Evolutionary conservation across 2,329 filamentous ascomycete species (phyloP), one percentile per base, ranked within the genome.

Genomic region (Neofusicoccum parvum): DNA sequence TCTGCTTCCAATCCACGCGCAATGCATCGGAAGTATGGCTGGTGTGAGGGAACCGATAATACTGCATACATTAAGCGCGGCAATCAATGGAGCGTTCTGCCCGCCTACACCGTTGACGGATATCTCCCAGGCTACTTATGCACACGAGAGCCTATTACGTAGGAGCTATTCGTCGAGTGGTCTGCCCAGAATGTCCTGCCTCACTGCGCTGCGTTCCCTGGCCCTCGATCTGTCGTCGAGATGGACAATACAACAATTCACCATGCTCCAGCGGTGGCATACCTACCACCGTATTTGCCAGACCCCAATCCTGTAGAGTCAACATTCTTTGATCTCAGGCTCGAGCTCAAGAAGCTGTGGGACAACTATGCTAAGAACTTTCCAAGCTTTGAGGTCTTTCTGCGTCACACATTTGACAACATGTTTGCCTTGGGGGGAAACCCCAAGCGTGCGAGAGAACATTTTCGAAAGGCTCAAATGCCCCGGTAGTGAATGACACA

Each of bases 231-330:
- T 5, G 45, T 67, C 17, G 27, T 65, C 11, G 43, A 62, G 20
- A 58, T 67, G 34, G 65, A 65, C 49, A 63, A 67, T 37, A 3
- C 36, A 45, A 48, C 37, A 14, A 67, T 51, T 10, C 65, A 65
- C 17, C 60, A 45, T 10, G 36, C 53, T 10, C 37, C 53, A 10
- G 53, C 53, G 5, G 5, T 58, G 14, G 37, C 17, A 14, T 50
- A 17, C 15, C 17, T 50, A 23, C 6, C 23, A 2, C 48, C 48
- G 2, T 50, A 32, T 12, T 34, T 27, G 6, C 48, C 27, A 5
- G 48, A 50, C 14, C 48, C 36, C 23, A 50, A 50, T 11, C 23
- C 48, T 7, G 23, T 50, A 3, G 48, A 50, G 12, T 7, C 27
- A n/a, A 34, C 23, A 14, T 50, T 34, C 27, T 5, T 15, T 11